A percentile compares a stretch with the other conserved stretches of the same genome.
Evolutionary conservation across 108 stramenopile genomes (phyloP).

Genomic region (Nitzschia sp.): DNA sequence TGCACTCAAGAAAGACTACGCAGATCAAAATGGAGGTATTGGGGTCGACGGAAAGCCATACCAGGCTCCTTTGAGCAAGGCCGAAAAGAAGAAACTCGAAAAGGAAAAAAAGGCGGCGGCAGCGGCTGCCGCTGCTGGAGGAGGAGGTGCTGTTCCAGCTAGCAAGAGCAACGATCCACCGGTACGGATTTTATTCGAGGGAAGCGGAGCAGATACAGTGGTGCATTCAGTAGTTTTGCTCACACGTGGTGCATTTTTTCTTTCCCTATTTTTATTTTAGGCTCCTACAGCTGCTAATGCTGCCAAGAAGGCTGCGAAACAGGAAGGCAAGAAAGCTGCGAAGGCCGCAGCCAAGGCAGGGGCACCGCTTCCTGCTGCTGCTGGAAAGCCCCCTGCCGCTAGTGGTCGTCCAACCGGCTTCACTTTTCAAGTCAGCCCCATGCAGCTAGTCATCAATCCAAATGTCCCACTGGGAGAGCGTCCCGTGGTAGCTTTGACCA

Average conservation of each 20-base stretch:
- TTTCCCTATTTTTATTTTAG: background rate
- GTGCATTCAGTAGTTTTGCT: too few species aligned
- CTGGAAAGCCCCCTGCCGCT: background rate
- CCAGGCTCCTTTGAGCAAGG: constrained; percentile 63
- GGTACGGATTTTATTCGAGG: background rate
- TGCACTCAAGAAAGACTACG: constrained; percentile 60
- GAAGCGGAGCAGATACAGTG: background rate
- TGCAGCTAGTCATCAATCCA: constrained; percentile 79
- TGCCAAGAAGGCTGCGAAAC: constrained; percentile 59
- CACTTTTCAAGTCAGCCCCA: constrained; percentile 41
- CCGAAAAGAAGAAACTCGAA: constrained; percentile 71
- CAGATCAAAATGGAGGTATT: constrained; percentile 72
- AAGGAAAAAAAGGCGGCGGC: constrained; percentile 46
- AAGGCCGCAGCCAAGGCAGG: constrained; percentile 69
- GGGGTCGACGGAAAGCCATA: constrained; percentile 80
- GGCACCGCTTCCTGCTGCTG: constrained; percentile 8
- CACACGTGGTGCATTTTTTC: too few species aligned
- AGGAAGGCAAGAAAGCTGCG: constrained; percentile 80
- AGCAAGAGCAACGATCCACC: too few species aligned
- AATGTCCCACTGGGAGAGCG: constrained; percentile 68
- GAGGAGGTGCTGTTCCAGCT: background rate
- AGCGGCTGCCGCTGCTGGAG: constrained; percentile 6
- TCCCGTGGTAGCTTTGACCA: constrained; percentile 71
- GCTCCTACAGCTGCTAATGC: constrained; percentile 22
- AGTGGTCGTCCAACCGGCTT: constrained; percentile 2